Percentiles rank a stretch among this genome's conserved stretches.
These are phyloP conservation scores for Prorocentrum cordatum DNA, from an alignment of 169 alveolate genomes.

Conservation along the genomic window DNA sequence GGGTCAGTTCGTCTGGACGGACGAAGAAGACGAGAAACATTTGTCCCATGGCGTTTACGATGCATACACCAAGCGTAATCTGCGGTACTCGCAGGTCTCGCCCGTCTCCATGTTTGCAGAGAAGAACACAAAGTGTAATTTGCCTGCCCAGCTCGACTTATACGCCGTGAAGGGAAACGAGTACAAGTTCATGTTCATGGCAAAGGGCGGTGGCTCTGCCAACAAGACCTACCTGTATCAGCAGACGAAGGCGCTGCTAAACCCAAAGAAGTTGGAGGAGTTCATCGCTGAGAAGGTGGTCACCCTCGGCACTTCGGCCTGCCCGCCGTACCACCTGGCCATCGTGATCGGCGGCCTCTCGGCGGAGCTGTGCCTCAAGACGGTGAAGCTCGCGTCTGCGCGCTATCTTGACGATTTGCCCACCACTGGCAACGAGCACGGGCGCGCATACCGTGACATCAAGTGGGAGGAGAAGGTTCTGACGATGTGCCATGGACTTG, in stretches of 20 bases:
- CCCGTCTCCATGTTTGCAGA: conserved; percentile 84
- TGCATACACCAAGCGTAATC: conserved; percentile 79
- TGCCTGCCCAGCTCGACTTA: conserved; percentile 83
- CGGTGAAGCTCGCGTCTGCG: conserved; percentile 83
- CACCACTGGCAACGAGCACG: conserved; percentile 76
- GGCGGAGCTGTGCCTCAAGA: conserved; percentile 83
- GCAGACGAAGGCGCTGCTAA: conserved; percentile 81
- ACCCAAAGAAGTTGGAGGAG: no score
- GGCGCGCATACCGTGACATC: conserved; percentile 81
- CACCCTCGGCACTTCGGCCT: conserved; percentile 84
- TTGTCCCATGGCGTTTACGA: conserved; percentile 76
- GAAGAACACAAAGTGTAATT: conserved; percentile 81
- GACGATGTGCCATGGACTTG: conserved; percentile 78
- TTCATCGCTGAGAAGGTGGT: no score
- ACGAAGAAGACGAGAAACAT: not conserved
- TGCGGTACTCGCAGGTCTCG: conserved; percentile 82
- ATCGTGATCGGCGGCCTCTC: conserved; percentile 83
- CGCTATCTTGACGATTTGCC: conserved; percentile 80
- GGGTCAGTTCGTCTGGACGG: not conserved
- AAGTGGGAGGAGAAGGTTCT: conserved; percentile 68
- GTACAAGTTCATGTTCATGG: conserved; percentile 79
- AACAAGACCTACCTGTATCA: conserved; percentile 85
- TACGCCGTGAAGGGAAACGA: conserved; percentile 70
- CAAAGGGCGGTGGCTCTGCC: conserved; percentile 88
- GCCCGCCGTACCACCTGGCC: conserved; percentile 88